A percentile compares a stretch with the other conserved stretches of the same genome.
Evolutionary conservation across 495 filamentous ascomycete genomes (phyloP).

Genomic region (Xylaria longipes): DNA sequence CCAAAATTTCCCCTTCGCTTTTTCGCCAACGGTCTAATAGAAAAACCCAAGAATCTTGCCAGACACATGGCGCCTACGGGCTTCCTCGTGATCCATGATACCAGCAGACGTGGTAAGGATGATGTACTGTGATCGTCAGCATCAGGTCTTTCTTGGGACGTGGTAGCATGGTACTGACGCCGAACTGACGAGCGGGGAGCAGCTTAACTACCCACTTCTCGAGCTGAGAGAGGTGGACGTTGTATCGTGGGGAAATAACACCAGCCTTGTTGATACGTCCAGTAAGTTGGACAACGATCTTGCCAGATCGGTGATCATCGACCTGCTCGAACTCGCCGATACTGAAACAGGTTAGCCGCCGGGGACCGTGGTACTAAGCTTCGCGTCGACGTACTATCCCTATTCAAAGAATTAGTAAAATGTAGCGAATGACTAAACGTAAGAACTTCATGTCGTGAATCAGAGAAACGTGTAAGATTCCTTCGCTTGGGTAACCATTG

Average conservation of each 20-base stretch:
- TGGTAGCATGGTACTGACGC: constrained; percentile 38
- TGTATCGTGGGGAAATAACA: constrained; percentile 98
- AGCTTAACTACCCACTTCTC: constrained; percentile 99
- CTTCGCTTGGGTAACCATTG: constrained; percentile 56
- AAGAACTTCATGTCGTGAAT: constrained; percentile 68
- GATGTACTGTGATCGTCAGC: constrained; percentile 63
- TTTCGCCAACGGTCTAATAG: constrained; percentile 66
- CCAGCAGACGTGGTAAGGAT: constrained; percentile 98
- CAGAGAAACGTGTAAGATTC: constrained; percentile 95
- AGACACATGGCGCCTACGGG: constrained; percentile 93
- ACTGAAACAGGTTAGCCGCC: constrained; percentile 32
- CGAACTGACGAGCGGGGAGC: constrained; percentile 98
- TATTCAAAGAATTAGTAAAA: constrained; percentile 58
- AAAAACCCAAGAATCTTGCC: constrained; percentile 98
- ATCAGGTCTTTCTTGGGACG: neutral
- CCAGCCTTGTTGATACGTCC: constrained; percentile 97
- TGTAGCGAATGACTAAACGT: constrained; percentile 95
- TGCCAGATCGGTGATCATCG: constrained; percentile 92
- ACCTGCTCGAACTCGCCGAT: constrained; percentile 99
- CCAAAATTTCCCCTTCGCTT: constrained; percentile 25
- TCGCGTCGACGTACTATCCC: constrained; percentile 69
- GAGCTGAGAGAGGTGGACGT: constrained; percentile 94
- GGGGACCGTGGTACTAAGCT: neutral
- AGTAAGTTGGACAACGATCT: constrained; percentile 43
- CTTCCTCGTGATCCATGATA: constrained; percentile 99